Percentiles rank a stretch among this genome's conserved stretches.
phyloP scores from a whole-genome alignment of 192 early-diverging fungal genomes.

The Podila verticillata region DNA sequence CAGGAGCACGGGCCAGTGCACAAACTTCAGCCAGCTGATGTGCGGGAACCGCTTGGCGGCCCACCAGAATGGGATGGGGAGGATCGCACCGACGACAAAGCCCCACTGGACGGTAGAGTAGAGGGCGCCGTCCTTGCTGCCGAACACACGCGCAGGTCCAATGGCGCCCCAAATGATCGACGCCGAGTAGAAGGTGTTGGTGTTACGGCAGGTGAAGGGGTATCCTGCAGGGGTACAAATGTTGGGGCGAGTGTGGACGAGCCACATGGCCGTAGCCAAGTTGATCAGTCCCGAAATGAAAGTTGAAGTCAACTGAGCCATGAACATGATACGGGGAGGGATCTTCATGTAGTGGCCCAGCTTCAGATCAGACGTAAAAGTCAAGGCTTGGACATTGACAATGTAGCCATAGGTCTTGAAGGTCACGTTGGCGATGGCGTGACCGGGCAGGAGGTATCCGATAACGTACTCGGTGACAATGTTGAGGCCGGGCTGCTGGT shows the following conservation, averaged over 20 bases:
- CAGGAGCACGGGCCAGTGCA: constrained; percentile 60
- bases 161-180: constrained; percentile 79
- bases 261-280: constrained; percentile 46
- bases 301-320: constrained; percentile 62
- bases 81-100: not conserved
- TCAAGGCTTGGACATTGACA: constrained; percentile 75
- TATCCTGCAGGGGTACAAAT: constrained; percentile 47
- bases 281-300: constrained; percentile 63
- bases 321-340: constrained; percentile 66
- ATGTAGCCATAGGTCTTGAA: constrained; percentile 88
- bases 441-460: constrained; percentile 79
- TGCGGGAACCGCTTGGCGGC: too few species aligned
- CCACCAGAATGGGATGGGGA: too few species aligned
- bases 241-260: constrained; percentile 45
- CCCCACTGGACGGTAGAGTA: not conserved
- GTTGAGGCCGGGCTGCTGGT: constrained; percentile 52
- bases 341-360: constrained; percentile 79
- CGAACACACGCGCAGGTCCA: constrained; percentile 69
- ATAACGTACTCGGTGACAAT: constrained; percentile 86
- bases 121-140: constrained; percentile 18
- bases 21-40: constrained; percentile 39
- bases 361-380: constrained; percentile 74
- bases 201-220: constrained; percentile 57
- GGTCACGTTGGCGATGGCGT: constrained; percentile 80
- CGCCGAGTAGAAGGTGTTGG: constrained; percentile 65